Evolutionary conservation across 2,329 filamentous ascomycete genomes (phyloP), one percentile per base, ranked within the genome.

Genomic region (Knufia fluminis): DNA sequence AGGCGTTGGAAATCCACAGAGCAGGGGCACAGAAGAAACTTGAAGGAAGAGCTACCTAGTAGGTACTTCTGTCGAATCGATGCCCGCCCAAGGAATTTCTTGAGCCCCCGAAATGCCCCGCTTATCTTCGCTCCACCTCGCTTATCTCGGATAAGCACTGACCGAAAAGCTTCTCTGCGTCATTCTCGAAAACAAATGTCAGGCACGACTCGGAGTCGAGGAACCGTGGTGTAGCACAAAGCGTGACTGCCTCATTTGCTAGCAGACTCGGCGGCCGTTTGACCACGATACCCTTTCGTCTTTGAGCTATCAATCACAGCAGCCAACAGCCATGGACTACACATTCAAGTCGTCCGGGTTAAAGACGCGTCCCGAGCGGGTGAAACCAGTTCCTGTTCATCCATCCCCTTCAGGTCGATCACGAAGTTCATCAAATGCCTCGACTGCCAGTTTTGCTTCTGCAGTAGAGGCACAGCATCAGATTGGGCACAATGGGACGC

Each of bases 401-500:
- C 47, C 53, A 10, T 31, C 46, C 10, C 33, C 19, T 2, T 23
- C 38, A 28, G 26, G 6, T 28, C 22, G 45, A 16, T 56, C 56
- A 4, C 51, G 54, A n/a, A 49, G 51, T 32, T 57, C 57, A 20
- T 57, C 56, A 16, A 36, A 51, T 48, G 40, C 40, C 8, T 49
- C 56, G 2, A 40, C 46, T 3, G 57, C 55, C 14, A 58, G 53
- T 4, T 64, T 57, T 23, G 62, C 64, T 9, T 65, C 62, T 24
- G 67, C 67, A 24, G 33, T 48, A 7, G 45, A 48, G 28, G 33
- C 33, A 17, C 33, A 36, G n/a, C 17, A 28, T 8, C 33, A 48
- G 22, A 63, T 63, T n/a, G 65, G 66, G 12, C 65, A 53, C 19
- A 46, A 68, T 16, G 57, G 64, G 17, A 68, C 33, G 24, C 24